Evolutionary conservation across 768 basidiomycete genomes (phyloP).

Genomic region (Leccinellum albellum): DNA sequence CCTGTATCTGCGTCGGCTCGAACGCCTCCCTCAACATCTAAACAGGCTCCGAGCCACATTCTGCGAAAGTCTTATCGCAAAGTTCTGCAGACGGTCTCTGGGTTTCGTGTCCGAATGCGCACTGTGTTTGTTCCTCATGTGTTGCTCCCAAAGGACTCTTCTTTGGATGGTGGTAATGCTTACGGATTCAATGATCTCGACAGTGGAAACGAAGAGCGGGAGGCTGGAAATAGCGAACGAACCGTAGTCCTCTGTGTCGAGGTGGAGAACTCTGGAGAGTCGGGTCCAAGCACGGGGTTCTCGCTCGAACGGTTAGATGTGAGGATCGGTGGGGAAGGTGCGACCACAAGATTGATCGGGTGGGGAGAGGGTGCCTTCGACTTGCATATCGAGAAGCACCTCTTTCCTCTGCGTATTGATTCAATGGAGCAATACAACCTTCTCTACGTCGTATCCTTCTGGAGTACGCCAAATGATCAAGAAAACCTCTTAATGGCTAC

Average conservation of each 20-base stretch:
- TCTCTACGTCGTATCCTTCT: slow-evolving; percentile 83
- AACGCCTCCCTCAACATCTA: slow-evolving; percentile 45
- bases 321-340: slow-evolving; percentile 67
- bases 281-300: slow-evolving; percentile 59
- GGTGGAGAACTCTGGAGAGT: slow-evolving; percentile 76
- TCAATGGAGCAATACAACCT: slow-evolving; percentile 82
- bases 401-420: slow-evolving; percentile 72
- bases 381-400: slow-evolving; percentile 34
- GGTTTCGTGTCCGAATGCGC: slow-evolving; percentile 90
- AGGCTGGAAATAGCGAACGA: slow-evolving; percentile 75
- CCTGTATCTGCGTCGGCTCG: slow-evolving; percentile 41
- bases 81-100: slow-evolving; percentile 72
- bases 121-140: slow-evolving; percentile 89
- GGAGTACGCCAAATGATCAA: slow-evolving; percentile 58
- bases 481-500: slow-evolving; percentile 34
- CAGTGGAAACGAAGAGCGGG: slow-evolving; percentile 44
- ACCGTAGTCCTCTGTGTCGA: slow-evolving; percentile 91
- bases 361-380: slow-evolving; percentile 42
- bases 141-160: slow-evolving; percentile 47
- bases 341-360: slow-evolving; percentile 44
- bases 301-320: slow-evolving; percentile 75
- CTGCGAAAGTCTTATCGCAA: slow-evolving; percentile 85
- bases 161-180: slow-evolving; percentile 25
- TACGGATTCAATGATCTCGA: slow-evolving; percentile 36
- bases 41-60: slow-evolving; percentile 54